Evolutionary conservation across 2,329 filamentous ascomycete species (phyloP).

Genomic region (Beauveria asiatica): DNA sequence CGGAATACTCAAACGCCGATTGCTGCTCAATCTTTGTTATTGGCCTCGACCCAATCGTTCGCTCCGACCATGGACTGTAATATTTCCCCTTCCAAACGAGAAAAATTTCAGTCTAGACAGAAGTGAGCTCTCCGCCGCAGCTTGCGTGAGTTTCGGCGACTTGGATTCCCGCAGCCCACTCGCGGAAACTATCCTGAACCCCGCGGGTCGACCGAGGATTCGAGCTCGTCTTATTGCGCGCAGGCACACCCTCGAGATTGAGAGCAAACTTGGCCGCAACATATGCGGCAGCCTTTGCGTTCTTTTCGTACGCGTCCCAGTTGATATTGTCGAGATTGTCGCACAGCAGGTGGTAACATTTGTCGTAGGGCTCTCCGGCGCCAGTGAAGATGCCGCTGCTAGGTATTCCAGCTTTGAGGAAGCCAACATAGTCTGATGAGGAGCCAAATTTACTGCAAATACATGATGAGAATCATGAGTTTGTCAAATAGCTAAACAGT

Average conservation of each 20-base stretch:
- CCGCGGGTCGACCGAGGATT: constrained; percentile 20
- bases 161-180: constrained; percentile 18
- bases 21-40: neutral
- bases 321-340: constrained; percentile 34
- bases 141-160: constrained; percentile 22
- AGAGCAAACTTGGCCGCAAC: constrained; percentile 35
- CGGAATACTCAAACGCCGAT: neutral
- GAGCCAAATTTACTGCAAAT: constrained; percentile 23
- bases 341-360: constrained; percentile 32
- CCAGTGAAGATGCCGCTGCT: constrained; percentile 33
- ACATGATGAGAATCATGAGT: neutral
- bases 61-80: neutral
- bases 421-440: constrained; percentile 33
- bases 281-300: constrained; percentile 39
- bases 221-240: constrained; percentile 21
- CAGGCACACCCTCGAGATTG: constrained; percentile 26
- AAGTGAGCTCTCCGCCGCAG: constrained; percentile 19
- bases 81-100: neutral
- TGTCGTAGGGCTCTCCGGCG: constrained; percentile 25
- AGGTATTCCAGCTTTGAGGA: constrained; percentile 31
- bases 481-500: no score
- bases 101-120: neutral
- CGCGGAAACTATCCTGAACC: constrained; percentile 19
- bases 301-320: constrained; percentile 30
- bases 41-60: neutral